Evolutionary conservation across 768 basidiomycete species (phyloP), one percentile per base, ranked within the genome.

Genomic region (Kwoniella heveanensis): DNA sequence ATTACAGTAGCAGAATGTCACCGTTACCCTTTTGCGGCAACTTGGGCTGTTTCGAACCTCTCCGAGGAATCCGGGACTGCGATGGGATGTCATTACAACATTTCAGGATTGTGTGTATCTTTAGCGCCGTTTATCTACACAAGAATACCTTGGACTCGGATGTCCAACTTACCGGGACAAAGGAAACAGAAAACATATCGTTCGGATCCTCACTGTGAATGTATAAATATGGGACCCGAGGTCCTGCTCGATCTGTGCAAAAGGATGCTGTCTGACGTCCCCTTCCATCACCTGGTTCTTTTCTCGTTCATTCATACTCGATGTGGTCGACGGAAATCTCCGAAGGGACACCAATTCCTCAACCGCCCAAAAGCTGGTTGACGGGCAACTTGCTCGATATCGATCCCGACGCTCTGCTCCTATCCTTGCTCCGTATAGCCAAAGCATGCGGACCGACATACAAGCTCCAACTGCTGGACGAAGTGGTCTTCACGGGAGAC

Each of bases 351-450:
- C 78, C 77, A 2, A 83, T 84, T 46, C 83, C 83, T 6, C 80
- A 81, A 57, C 83, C 83, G 17, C 82, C 82, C 12, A 69, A 79
- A 0, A 70, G 83, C 44, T 82, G 83, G 12, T 79, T 84, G 68
- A 62, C 84, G 26, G 83, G 83, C 8, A 83, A 84, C 63, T 72
- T 67, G 2, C 59, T 27, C 13, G 64, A 66, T 29, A 63, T 73
- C 15, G 72, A 73, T 37, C 50, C 58, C 24, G 58, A 66, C 19
- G 54, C 57, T 30, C 52, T 55, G 32, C 21, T 79, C 48, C 22
- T 22, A 30, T 57, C 59, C 13, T n/a, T 65, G 37, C 54, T 46
- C n/a, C 26, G 24, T 12, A 37, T 52, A 29, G 15, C 62, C 8
- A 27, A 70, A 78, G 12, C 58, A 71, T 2, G 66, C 82, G 46